Base-by-base conservation (phyloP, 2,329 filamentous ascomycete species). In the Arthrobotrys musiformis region DNA sequence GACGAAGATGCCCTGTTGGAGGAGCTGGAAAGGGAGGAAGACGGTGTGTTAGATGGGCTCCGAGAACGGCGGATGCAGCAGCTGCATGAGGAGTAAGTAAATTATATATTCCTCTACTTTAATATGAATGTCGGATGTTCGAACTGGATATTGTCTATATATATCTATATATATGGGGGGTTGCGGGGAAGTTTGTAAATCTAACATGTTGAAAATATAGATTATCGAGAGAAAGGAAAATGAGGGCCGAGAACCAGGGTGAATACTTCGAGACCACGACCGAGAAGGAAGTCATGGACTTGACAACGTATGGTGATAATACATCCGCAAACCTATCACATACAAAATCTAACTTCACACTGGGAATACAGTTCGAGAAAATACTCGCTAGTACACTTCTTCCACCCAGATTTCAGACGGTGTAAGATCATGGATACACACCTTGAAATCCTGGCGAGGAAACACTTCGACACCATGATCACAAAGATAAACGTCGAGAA, bases 1-100 rank as follows among this genome's bases (percentile, higher is more conserved):
- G 86, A 88, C 78, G 88, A 89, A 82, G 88, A 89, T 82, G 87
- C 86, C 35, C 85, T 89, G 60, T 87, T 89, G 68, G 87, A 86
- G 15, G 85, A 86, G 72, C 85, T 89, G 48, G 86, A 86, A 63
- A 78, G 81, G 61, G 86, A 88, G 79, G 61, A 78, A 52, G 86
- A 88, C 72, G 83, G 83, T 6, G 85, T 85, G 4, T 81, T 89
- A 33, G 85, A 87, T 79, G 87, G 86, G 35, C 86, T 89, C 79
- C 86, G 88, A 69, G 88, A 89, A 80, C 85, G 86, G 79, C 85
- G 88, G 40, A 84, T 89, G 63, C 86, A 89, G 78, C 87, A 89
- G 80, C 83, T 89, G 13, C 87, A 89, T 81, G 84, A 85, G 44
- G 88, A 89, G 81, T 85, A 72, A 46, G 75, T 64, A 19, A 9